Percentiles rank a stretch among this genome's conserved stretches.
phyloP scores from a whole-genome alignment of 1,284 basidiomycete genomes.

The Lentinula novae-zelandiae region DNA sequence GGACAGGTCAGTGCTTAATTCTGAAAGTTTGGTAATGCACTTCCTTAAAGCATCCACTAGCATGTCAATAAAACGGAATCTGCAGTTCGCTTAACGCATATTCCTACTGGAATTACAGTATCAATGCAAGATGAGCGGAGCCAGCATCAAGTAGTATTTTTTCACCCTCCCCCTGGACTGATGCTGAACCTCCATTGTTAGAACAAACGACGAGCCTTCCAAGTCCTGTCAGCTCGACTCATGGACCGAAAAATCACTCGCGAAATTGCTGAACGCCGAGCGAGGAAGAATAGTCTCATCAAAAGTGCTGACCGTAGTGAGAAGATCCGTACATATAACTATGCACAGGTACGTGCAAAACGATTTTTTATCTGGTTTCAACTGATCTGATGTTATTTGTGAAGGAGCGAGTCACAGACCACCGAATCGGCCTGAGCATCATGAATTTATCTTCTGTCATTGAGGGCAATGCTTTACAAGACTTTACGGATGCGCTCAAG shows the following conservation, averaged over 20 bases:
- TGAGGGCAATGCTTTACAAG: constrained; percentile 72
- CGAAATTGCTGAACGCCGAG: constrained; percentile 71
- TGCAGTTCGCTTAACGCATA: constrained; percentile 92
- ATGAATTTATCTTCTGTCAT: constrained; percentile 74
- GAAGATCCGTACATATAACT: constrained; percentile 94
- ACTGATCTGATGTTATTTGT: not conserved
- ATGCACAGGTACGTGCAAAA: constrained; percentile 58
- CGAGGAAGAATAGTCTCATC: constrained; percentile 69
- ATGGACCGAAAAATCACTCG: constrained; percentile 74
- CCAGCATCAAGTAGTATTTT: constrained; percentile 77
- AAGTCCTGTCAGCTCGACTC: constrained; percentile 79
- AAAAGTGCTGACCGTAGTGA: constrained; percentile 82
- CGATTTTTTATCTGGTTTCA: not conserved
- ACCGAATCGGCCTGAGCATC: constrained; percentile 77
- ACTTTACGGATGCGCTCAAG: constrained; percentile 62
- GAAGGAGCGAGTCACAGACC: constrained; percentile 89
- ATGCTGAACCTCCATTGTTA: constrained; percentile 25
- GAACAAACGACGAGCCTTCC: constrained; percentile 88
- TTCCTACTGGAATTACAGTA: constrained; percentile 91
- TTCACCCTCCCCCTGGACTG: not conserved
- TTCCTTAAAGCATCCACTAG: constrained; percentile 33
- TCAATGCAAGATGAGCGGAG: constrained; percentile 98
- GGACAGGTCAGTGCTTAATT: constrained; percentile 66
- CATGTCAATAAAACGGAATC: constrained; percentile 99
- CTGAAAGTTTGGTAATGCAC: not conserved